Evolutionary conservation across 108 stramenopile species (phyloP).

Genomic region (Asterionellopsis glacialis): DNA sequence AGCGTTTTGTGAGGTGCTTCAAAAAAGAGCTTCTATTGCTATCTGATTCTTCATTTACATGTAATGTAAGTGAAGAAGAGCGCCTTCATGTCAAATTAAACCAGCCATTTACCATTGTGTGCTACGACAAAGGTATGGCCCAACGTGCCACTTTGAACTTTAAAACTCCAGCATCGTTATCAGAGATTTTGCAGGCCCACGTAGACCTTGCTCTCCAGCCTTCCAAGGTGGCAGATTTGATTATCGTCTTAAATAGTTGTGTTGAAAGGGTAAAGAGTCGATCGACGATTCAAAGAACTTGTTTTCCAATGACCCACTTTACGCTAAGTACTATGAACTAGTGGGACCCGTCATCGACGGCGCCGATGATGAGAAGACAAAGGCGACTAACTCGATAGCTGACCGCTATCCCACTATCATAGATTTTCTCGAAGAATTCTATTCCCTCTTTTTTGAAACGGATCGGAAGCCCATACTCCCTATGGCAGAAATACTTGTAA

Average conservation of each 20-base stretch:
- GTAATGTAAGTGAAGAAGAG: not conserved
- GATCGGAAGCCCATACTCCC: constrained; percentile 2
- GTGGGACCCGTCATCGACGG: too few species aligned
- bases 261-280: too few species aligned
- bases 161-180: not conserved
- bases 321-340: too few species aligned
- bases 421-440: constrained; percentile 7
- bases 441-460: constrained; percentile 1
- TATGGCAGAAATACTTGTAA: too few species aligned
- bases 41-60: too few species aligned
- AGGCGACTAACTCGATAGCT: too few species aligned
- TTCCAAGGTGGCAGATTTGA: not conserved
- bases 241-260: too few species aligned
- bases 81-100: not conserved
- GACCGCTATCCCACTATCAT: constrained; percentile 5
- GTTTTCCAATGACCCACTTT: too few species aligned
- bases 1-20: constrained; percentile 4
- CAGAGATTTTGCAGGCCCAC: not conserved
- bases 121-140: not conserved
- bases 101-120: not conserved
- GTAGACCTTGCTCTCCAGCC: not conserved
- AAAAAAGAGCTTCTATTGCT: not conserved
- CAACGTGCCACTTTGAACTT: not conserved
- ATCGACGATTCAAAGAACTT: too few species aligned
- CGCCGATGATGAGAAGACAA: too few species aligned